Percentiles rank a stretch among this genome's conserved stretches.
Evolutionary conservation across 352 stramenopile genomes (phyloP).

Genomic region (Pythium rishiriense): DNA sequence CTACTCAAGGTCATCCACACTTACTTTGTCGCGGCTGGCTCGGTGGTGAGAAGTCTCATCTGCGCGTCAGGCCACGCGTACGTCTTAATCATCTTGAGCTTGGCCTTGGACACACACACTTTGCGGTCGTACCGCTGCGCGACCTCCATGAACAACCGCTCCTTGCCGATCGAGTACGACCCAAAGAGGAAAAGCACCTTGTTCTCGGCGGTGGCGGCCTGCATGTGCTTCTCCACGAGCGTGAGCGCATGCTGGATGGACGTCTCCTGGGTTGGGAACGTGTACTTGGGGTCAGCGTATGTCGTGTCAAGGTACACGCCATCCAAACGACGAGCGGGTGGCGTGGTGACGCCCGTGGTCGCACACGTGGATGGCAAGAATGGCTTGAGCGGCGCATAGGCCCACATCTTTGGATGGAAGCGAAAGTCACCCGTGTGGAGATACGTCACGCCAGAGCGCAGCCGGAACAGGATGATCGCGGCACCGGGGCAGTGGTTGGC

Average conservation of each 20-base stretch:
- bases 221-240: constrained; percentile 58
- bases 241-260: constrained; percentile 60
- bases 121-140: constrained; percentile 73
- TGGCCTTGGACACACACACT: constrained; percentile 77
- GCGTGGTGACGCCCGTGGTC: constrained; percentile 15
- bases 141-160: constrained; percentile 95
- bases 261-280: constrained; percentile 88
- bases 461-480: constrained; percentile 94
- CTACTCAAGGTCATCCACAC: constrained; percentile 12
- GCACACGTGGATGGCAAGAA: constrained; percentile 26
- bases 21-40: constrained; percentile 69
- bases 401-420: constrained; percentile 75
- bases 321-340: constrained; percentile 46
- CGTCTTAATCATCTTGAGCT: constrained; percentile 84
- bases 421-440: constrained; percentile 93
- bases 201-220: constrained; percentile 37
- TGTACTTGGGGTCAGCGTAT: constrained; percentile 95
- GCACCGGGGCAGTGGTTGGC: constrained; percentile 97
- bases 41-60: constrained; percentile 89
- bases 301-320: constrained; percentile 96
- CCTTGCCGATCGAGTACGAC: constrained; percentile 97
- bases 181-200: constrained; percentile 93
- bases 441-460: constrained; percentile 78
- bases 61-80: constrained; percentile 82
- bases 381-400: constrained; percentile 48